Conservation (phyloP, 2,329 filamentous ascomycete genomes). For the Pleomassaria siparia region DNA sequence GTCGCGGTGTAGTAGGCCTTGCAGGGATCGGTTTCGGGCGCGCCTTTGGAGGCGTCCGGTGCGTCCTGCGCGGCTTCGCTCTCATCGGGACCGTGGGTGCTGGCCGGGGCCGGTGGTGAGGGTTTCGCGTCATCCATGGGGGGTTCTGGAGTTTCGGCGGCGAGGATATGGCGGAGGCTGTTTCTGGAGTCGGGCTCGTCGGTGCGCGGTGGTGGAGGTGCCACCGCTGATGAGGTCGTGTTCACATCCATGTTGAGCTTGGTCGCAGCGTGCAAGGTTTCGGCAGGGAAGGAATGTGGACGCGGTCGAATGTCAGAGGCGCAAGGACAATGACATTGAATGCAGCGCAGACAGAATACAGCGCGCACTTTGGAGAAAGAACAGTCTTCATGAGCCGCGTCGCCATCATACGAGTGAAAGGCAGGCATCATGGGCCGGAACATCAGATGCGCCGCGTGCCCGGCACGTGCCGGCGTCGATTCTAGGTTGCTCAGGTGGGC, state of each 20-base stretch:
- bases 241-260: constrained; percentile 20
- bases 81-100: constrained; percentile 36
- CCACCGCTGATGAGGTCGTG: constrained; percentile 17
- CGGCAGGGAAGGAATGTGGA: constrained; percentile 12
- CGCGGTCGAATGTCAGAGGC: background rate
- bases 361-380: background rate
- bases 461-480: too few species aligned
- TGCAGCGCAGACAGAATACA: background rate
- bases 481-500: too few species aligned
- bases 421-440: background rate
- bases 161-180: constrained; percentile 44
- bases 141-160: constrained; percentile 25
- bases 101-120: constrained; percentile 26
- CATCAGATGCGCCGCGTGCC: background rate
- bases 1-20: constrained; percentile 50
- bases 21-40: constrained; percentile 26
- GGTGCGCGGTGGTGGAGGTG: constrained; percentile 18
- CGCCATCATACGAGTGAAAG: background rate
- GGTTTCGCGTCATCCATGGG: constrained; percentile 38
- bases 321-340: background rate
- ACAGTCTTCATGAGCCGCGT: background rate
- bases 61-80: constrained; percentile 30
- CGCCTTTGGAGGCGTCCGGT: constrained; percentile 28
- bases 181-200: constrained; percentile 42
- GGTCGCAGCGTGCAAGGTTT: constrained; percentile 18